Base-by-base conservation (phyloP, 2,329 filamentous ascomycete genomes). In the Coleophoma cylindrospora region DNA sequence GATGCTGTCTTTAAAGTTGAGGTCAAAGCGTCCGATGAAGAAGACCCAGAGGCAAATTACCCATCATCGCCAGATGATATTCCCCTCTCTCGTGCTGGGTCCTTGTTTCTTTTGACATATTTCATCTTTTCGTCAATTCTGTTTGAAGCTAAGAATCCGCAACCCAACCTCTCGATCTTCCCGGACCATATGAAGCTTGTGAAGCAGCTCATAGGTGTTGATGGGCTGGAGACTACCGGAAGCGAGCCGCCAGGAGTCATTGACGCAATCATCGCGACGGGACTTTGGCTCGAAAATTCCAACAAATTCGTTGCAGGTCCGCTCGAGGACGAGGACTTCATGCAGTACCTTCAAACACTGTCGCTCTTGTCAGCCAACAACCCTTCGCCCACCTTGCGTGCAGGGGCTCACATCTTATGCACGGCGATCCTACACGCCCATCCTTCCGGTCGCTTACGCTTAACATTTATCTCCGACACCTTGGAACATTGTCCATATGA, bases 401-500 rank as follows among this genome's bases (percentile, higher is more conserved):
- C 67, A 48, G 59, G 58, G 7, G 66, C 67, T 9, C 66, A 70
- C 46, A 47, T 58, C n/a, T 56, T 70, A 7, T 64, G 65, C 19
- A 63, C 64, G 9, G 57, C 57, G 4, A 61, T 70, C 22, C 55
- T 70, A 17, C 82, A 85, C 58, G 70, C 77, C 2, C 75, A 84
- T 54, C 80, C 82, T 0, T 74, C 80, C 22, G 79, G 82, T 52
- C 73, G 76, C 3, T 74, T 79, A 59, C 74, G 81, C 5, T 68
- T 86, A 14, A 72, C 74, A 27, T 86, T 86, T 54, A 72, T 87
- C 9, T 77, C 82, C 47, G 83, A 86, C 59, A 72, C 85, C 12
- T 67, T 86, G 12, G 81, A 85, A 64, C 82, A 84, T 62, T 85
- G 82, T 70, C 75, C 80, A 57, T 85, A 82, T 57, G 73, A 80